phyloP scores from a whole-genome alignment of 345 rosid genomes.

The Cochlearia excelsa region DNA sequence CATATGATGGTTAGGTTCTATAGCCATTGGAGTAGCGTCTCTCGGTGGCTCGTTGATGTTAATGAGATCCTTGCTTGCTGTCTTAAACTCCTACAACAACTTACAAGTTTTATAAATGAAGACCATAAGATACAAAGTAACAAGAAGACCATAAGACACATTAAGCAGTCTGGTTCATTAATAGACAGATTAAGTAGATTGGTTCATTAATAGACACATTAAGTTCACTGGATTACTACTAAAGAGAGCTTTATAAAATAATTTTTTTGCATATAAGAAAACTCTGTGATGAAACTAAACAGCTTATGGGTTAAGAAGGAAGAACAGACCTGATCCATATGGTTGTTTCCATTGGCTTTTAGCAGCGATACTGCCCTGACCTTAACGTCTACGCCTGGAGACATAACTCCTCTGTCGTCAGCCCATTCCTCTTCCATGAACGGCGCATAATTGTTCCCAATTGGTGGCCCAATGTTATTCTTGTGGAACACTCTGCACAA shows the following conservation, averaged over 20 bases:
- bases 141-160: neutral
- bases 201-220: neutral
- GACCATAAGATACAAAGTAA: constrained; percentile 11
- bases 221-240: neutral
- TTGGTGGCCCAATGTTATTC: constrained; percentile 87
- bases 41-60: constrained; percentile 39
- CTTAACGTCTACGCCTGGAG: constrained; percentile 59
- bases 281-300: neutral
- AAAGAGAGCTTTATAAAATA: neutral
- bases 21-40: constrained; percentile 28
- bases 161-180: neutral
- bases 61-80: constrained; percentile 30
- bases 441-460: constrained; percentile 75
- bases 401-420: constrained; percentile 45
- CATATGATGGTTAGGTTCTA: constrained; percentile 24
- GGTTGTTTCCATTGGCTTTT: constrained; percentile 24
- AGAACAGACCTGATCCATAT: neutral
- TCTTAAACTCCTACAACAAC: constrained; percentile 42
- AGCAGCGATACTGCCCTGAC: constrained; percentile 36
- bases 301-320: neutral
- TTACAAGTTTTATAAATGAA: neutral
- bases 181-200: neutral
- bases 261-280: neutral
- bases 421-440: constrained; percentile 82
- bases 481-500: constrained; percentile 42